Evolutionary conservation across 2,329 filamentous ascomycete species (phyloP).

Genomic region (Penicillium sp.): DNA sequence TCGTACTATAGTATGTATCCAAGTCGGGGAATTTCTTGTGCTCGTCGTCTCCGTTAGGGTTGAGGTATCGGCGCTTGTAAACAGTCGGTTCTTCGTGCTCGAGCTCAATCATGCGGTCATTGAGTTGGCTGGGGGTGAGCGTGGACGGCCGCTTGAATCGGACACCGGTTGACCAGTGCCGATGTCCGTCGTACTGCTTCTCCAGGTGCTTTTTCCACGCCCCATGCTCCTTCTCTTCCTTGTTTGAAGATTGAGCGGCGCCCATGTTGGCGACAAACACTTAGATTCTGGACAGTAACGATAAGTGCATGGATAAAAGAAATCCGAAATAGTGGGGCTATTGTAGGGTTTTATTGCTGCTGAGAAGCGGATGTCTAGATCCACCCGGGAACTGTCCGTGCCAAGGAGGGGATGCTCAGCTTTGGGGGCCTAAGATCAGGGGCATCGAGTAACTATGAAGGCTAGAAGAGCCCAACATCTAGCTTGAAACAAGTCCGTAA

Average conservation of each 20-base stretch:
- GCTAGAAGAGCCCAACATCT: background rate
- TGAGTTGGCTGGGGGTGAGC: background rate
- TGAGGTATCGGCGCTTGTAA: slow-evolving; percentile 8
- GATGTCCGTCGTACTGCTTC: slow-evolving; percentile 1
- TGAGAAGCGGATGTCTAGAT: background rate
- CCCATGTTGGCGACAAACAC: background rate
- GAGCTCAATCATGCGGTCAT: slow-evolving; percentile 8
- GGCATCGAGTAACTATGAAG: background rate
- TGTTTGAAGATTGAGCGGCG: background rate
- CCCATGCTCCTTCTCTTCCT: background rate
- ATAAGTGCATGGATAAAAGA: background rate
- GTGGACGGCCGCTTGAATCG: background rate
- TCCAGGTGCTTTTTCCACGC: background rate
- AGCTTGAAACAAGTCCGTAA: background rate
- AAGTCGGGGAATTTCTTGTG: slow-evolving; percentile 13
- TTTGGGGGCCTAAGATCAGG: background rate
- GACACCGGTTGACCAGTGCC: background rate
- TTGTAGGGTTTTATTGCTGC: background rate
- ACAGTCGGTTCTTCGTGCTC: background rate
- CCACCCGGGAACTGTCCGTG: background rate
- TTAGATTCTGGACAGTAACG: background rate
- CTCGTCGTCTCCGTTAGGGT: slow-evolving; percentile 6
- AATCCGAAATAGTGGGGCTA: background rate
- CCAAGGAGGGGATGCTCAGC: background rate
- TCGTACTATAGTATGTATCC: slow-evolving; percentile 15